phyloP scores from a whole-genome alignment of 805 yeast genomes.

The Starmera caribaea region DNA sequence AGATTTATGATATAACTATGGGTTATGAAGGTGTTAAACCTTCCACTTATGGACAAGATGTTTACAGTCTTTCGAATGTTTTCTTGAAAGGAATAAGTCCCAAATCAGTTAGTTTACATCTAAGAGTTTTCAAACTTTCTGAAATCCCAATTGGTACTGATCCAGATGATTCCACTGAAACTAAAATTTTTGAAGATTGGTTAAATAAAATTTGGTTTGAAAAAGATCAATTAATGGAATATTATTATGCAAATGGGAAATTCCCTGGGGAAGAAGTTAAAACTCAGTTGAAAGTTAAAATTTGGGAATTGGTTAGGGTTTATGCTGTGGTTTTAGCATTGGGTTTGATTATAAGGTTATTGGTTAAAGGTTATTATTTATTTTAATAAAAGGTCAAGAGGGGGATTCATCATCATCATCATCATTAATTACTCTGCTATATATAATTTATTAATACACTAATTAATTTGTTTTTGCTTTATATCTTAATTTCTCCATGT shows the following conservation, averaged over 20 bases:
- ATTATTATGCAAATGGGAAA: slow-evolving; percentile 44
- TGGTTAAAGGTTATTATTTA: not conserved
- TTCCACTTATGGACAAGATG: slow-evolving; percentile 67
- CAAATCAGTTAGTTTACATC: slow-evolving; percentile 47
- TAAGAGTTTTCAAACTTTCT: slow-evolving; percentile 44
- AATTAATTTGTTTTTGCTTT: not conserved
- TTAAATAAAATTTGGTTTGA: slow-evolving; percentile 60
- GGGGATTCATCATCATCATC: not conserved
- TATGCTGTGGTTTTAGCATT: slow-evolving; percentile 22
- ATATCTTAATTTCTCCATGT: slow-evolving; percentile 8
- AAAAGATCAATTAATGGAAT: slow-evolving; percentile 67
- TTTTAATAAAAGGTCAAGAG: not conserved
- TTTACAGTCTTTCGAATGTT: slow-evolving; percentile 52
- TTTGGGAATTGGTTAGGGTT: slow-evolving; percentile 20
- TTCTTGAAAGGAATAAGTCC: slow-evolving; percentile 73
- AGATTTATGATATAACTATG: slow-evolving; percentile 73
- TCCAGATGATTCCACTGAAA: slow-evolving; percentile 28
- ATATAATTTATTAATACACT: not conserved
- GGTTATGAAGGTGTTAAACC: slow-evolving; percentile 67
- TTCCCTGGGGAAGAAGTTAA: slow-evolving; percentile 7
- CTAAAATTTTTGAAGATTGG: slow-evolving; percentile 63
- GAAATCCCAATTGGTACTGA: slow-evolving; percentile 54
- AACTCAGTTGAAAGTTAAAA: slow-evolving; percentile 13
- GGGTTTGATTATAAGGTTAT: slow-evolving; percentile 9
- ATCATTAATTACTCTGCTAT: too few species aligned